A percentile compares a stretch with the other conserved stretches of the same genome.
Evolutionary conservation across 768 basidiomycete genomes (phyloP).

Genomic region (Tricholoma matsutake): DNA sequence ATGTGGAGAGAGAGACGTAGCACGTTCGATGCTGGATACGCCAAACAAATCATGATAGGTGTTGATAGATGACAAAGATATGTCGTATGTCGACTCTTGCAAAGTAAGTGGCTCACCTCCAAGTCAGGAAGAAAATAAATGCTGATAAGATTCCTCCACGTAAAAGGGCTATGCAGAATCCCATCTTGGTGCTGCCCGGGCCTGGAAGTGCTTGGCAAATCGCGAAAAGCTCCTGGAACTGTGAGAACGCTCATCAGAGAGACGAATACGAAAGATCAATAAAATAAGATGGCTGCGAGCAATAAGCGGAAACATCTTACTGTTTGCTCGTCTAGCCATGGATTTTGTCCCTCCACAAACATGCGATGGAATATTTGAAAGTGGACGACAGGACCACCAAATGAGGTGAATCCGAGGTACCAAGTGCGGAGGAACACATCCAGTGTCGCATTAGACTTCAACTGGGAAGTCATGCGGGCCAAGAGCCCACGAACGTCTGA

Average conservation of each 20-base stretch:
- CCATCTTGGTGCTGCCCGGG: slow-evolving; percentile 46
- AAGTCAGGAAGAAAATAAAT: neutral
- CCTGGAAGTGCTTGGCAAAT: slow-evolving; percentile 47
- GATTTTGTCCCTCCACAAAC: slow-evolving; percentile 35
- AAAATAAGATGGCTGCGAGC: too few species aligned
- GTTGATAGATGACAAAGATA: too few species aligned
- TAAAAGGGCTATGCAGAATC: slow-evolving; percentile 43
- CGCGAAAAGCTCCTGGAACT: slow-evolving; percentile 48
- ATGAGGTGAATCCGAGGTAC: slow-evolving; percentile 42
- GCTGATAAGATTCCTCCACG: slow-evolving; percentile 41
- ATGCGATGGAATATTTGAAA: slow-evolving; percentile 43
- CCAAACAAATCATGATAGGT: too few species aligned
- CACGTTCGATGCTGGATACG: too few species aligned
- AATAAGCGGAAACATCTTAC: slow-evolving; percentile 19
- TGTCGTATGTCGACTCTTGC: too few species aligned
- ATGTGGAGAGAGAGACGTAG: neutral
- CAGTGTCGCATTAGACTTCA: neutral
- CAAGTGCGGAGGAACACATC: slow-evolving; percentile 34
- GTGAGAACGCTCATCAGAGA: neutral
- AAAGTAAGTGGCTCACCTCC: neutral
- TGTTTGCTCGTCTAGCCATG: slow-evolving; percentile 41
- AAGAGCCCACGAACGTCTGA: too few species aligned
- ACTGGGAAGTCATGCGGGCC: neutral
- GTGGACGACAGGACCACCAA: slow-evolving; percentile 49
- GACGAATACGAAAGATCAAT: too few species aligned